Conservation (phyloP, 495 filamentous ascomycete genomes). For the Terfezia claveryi region DNA sequence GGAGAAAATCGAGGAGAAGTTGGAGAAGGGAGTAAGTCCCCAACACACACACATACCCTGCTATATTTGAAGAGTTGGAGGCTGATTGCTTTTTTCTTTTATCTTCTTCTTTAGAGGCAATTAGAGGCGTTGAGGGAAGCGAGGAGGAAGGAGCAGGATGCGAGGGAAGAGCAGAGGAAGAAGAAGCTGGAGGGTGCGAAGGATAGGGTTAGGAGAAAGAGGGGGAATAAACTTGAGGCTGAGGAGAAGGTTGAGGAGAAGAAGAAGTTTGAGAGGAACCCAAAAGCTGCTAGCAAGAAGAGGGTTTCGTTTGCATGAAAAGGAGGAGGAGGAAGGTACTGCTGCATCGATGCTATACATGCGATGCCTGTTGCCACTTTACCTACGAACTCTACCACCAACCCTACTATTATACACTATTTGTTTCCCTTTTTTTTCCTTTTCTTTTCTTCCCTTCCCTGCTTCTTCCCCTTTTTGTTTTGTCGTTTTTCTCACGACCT, state of each 20-base stretch:
- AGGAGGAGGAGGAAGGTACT: no score
- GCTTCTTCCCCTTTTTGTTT: not conserved
- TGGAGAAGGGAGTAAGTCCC: not conserved
- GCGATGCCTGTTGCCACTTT: no score
- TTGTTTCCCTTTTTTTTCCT: not conserved
- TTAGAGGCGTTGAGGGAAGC: not conserved
- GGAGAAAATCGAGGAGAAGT: not conserved
- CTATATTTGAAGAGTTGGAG: no score
- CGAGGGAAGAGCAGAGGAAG: not conserved
- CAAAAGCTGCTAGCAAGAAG: no score
- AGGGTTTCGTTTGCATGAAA: no score
- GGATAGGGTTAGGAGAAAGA: not conserved
- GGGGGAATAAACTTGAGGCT: not conserved
- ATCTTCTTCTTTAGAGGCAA: not conserved
- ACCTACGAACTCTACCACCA: no score
- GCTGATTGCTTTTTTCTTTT: no score
- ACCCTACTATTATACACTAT: not conserved
- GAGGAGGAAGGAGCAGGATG: not conserved
- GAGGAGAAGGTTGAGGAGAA: not conserved
- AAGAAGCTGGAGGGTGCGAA: not conserved
- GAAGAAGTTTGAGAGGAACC: not conserved
- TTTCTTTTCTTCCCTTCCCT: not conserved
- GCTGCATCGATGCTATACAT: no score
- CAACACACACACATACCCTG: no score
- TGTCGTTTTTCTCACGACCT: not conserved